Evolutionary conservation across 73 alveolate species (phyloP), one percentile per base, ranked within the genome.

Genomic region (Paramecium tetraurelia): DNA sequence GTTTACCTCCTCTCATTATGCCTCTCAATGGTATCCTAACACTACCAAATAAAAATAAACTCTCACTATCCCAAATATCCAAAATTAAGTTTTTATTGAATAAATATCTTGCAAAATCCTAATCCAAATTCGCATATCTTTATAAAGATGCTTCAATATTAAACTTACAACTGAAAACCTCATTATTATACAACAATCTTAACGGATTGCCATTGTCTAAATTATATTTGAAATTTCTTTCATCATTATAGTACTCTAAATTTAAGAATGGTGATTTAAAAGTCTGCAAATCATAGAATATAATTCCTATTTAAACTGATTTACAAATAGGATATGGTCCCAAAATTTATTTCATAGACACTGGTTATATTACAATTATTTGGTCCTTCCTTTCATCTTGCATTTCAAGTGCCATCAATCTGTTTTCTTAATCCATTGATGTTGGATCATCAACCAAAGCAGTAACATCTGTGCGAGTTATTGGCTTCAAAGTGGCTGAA

Each of bases 51-150:
- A 94, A 87, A 50, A 95, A 85, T 31, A 94, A 89, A 70, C 95
- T 35, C 21, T 95, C 98, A 33, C 96, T 96, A 93, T 95, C 98
- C 86, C 93, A 95, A 20, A 95, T 85, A 89, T 95, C 97, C 4
- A 95, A 71, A n/a, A 94, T 93, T 9, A 93, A 63, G 58, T 68
- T 63, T 83, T 92, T 59, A 18, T 93, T 70, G 18, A 38, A 68
- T 24, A 93, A 59, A 70, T 93, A 93, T 20, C 46, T 44, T 16
- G 94, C 92, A 21, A 93, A 94, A 33, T 92, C 86, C 41, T 63
- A n/a, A 35, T 92, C 46, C 21, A 80, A 48, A 44, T 80, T 80
- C 21, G 36, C 22, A 48, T 80, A 80, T 80, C 90, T 80, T 44
- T 80, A 10, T 41, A 41, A 18, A 22, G 90, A 80, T 44, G 90